Evolutionary conservation across 768 basidiomycete genomes (phyloP).

Genomic region (Mycena latifolia): DNA sequence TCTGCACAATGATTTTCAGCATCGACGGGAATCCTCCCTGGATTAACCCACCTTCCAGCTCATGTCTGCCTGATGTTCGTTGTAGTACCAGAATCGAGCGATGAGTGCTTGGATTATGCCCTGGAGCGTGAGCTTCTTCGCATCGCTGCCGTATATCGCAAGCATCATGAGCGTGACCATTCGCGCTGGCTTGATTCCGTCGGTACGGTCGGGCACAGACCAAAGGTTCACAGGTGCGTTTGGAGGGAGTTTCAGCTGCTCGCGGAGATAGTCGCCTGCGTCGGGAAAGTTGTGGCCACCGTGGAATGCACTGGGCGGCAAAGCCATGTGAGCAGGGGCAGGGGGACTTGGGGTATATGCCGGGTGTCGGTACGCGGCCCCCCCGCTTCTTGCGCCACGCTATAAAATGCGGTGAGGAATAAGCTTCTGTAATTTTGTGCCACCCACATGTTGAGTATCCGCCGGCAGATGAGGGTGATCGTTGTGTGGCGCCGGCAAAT

Average conservation of each 20-base stretch:
- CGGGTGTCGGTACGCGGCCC: not conserved
- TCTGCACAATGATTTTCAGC: constrained; percentile 2
- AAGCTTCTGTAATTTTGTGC: not conserved
- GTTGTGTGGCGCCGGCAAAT: constrained; percentile 10
- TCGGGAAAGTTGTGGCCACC: not conserved
- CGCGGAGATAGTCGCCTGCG: constrained; percentile 8
- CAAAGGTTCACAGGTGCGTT: constrained; percentile 9
- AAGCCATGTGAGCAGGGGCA: not conserved
- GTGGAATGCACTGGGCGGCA: constrained; percentile 8
- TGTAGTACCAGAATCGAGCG: constrained; percentile 66
- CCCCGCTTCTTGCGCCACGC: not conserved
- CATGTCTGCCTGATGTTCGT: constrained; percentile 47
- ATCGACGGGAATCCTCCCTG: not conserved
- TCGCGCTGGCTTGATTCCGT: not conserved
- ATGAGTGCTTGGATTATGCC: constrained; percentile 72
- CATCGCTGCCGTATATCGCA: constrained; percentile 73
- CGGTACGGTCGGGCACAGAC: not conserved
- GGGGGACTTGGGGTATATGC: not conserved
- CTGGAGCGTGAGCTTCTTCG: constrained; percentile 66
- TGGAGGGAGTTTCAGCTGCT: not conserved
- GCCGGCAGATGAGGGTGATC: not conserved
- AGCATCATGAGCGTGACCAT: constrained; percentile 55
- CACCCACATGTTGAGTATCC: not conserved
- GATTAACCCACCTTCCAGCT: constrained; percentile 70
- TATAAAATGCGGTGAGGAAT: not conserved